phyloP scores from a whole-genome alignment of 805 yeast species.

The Wickerhamomyces xylosicus region DNA sequence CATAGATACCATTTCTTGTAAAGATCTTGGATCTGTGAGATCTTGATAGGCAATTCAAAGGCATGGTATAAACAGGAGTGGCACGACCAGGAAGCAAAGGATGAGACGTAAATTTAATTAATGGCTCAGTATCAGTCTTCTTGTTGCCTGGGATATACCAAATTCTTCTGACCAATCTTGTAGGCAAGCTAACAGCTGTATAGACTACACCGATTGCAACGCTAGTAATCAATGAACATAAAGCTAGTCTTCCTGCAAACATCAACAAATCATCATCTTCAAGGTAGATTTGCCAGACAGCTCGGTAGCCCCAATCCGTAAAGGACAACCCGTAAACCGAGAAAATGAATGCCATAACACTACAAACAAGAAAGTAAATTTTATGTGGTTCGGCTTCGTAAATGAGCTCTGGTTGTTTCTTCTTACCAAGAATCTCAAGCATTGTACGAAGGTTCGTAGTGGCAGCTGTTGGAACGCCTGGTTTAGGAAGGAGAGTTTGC shows the following conservation, averaged over 20 bases:
- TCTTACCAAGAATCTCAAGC: conserved; percentile 41
- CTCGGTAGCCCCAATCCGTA: conserved; percentile 43
- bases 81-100: conserved; percentile 69
- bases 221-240: conserved; percentile 32
- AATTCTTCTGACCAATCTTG: conserved; percentile 63
- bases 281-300: conserved; percentile 39
- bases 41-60: conserved; percentile 43
- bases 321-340: conserved; percentile 59
- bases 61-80: conserved; percentile 59
- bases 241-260: conserved; percentile 24
- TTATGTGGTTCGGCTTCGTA: conserved; percentile 82
- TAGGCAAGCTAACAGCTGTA: conserved; percentile 44
- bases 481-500: conserved; percentile 62
- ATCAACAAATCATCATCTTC: conserved; percentile 35
- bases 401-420: conserved; percentile 57
- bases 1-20: conserved; percentile 85
- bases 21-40: conserved; percentile 59
- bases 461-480: conserved; percentile 63
- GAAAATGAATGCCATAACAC: conserved; percentile 58
- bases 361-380: conserved; percentile 59
- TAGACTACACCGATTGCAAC: conserved; percentile 21
- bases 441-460: conserved; percentile 42
- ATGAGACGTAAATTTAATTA: conserved; percentile 57
- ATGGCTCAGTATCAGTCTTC: conserved; percentile 24
- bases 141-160: conserved; percentile 55